Base-by-base conservation (phyloP, 2,329 filamentous ascomycete species). In the Cylindrodendrum hubeiense region DNA sequence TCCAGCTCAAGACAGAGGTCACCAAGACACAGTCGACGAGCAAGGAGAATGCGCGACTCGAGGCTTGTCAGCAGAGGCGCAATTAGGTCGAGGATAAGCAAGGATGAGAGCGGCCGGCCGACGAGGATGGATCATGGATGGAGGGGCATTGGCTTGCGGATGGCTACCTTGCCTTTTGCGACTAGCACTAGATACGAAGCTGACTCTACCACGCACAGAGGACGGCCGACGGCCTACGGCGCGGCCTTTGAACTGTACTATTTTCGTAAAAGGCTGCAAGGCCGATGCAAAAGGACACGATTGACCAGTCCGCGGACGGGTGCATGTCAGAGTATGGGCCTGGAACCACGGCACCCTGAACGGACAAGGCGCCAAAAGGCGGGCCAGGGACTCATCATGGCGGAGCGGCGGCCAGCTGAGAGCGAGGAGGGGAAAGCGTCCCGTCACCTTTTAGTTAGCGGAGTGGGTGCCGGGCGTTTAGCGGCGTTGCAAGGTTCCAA, bases 361-460 rank as follows among this genome's bases (percentile, higher is more conserved):
- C 28, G 47, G 26, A 34, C 47, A 15, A 21, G 10, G 28, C 26
- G n/a, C 33, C 47, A 9, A 33, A 33, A 50, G 33, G 47, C 47
- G 21, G 34, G 22, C 13, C 37, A 39, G 37, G n/a, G 37, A 39
- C 37, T n/a, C 15, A 49, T 41, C 12, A 39, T 39, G 49, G 50
- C 56, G 39, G 47, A 60, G 52, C 34, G 30, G 22, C 52, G 21
- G 47, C 41, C 52, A 53, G 63, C 51, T 65, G 57, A 61, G 53
- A 28, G 59, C 41, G 39, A 21, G 21, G 21, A 47, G 41, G 41
- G 49, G 39, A 56, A 41, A 54, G 47, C 46, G 26, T 30, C 46
- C 44, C 17, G 46, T 50, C 56, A 59, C 34, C 46, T 52, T 46
- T 54, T 62, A 33, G 51, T 41, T 52, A 15, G 46, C 46, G 60